Percentiles rank a stretch among this genome's conserved stretches.
Conservation (phyloP, 2,329 filamentous ascomycete species). For the Cytospora paraplurivora region DNA sequence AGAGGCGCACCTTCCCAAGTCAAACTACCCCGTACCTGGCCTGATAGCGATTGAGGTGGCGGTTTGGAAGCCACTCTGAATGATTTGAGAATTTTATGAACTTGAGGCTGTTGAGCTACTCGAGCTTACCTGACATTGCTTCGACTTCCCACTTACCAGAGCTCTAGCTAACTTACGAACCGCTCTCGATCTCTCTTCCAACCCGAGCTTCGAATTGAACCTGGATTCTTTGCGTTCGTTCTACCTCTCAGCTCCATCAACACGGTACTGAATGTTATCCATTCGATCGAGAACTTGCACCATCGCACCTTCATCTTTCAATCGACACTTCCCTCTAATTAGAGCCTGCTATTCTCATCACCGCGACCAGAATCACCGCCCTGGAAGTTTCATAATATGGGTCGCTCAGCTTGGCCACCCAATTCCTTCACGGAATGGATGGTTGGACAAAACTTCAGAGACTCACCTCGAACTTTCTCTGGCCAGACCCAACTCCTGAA, state of each 20-base stretch:
- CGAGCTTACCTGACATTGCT: background rate
- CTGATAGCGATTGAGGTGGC: background rate
- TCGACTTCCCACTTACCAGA: too few relatives aligned
- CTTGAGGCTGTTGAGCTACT: background rate
- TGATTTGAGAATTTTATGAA: background rate
- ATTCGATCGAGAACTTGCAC: background rate
- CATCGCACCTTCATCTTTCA: background rate
- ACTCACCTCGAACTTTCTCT: conserved; percentile 16
- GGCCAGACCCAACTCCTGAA: conserved; percentile 38
- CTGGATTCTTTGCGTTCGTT: background rate
- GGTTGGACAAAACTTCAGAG: conserved; percentile 41
- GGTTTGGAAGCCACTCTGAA: background rate
- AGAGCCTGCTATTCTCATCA: background rate
- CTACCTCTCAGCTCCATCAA: background rate
- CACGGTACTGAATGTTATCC: background rate
- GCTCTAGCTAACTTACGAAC: background rate
- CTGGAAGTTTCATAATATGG: conserved; percentile 11
- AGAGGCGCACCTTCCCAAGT: background rate
- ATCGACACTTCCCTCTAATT: background rate
- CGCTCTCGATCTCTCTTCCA: background rate
- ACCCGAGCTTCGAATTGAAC: background rate
- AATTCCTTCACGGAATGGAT: conserved; percentile 46
- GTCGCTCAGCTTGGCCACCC: conserved; percentile 36
- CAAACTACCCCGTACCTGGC: background rate
- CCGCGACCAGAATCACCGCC: background rate